These are phyloP conservation scores for Fraxinus latifolia DNA, from an alignment of 305 asterid species.

Conservation along the genomic window DNA sequence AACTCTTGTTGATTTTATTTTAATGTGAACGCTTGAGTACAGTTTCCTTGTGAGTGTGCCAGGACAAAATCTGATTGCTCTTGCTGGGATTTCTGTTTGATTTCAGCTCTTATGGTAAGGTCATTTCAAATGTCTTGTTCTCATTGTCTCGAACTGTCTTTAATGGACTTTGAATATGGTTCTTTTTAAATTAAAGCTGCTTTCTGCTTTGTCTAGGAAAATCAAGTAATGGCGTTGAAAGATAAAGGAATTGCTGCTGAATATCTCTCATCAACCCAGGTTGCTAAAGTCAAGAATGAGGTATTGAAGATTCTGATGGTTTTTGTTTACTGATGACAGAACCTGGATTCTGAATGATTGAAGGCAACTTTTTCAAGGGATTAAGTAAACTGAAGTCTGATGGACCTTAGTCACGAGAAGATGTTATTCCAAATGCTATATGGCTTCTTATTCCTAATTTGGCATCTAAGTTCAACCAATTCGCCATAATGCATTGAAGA, in stretches of 20 bases:
- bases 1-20: constrained; percentile 26
- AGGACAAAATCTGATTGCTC: constrained; percentile 40
- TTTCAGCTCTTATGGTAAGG: constrained; percentile 88
- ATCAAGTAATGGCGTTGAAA: constrained; percentile 83
- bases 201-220: constrained; percentile 54
- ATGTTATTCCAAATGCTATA: neutral
- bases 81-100: constrained; percentile 23
- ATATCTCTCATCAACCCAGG: constrained; percentile 85
- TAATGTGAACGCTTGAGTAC: constrained; percentile 43
- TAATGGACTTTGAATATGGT: constrained; percentile 1
- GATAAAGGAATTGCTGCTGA: constrained; percentile 84
- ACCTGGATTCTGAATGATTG: neutral
- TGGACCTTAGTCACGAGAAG: neutral
- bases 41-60: constrained; percentile 39
- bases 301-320: constrained; percentile 30
- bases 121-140: constrained; percentile 2
- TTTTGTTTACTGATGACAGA: constrained; percentile 6
- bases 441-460: neutral
- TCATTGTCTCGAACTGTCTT: constrained; percentile 1
- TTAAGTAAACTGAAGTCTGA: constrained; percentile 4
- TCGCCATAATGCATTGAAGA: neutral
- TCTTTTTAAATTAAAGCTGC: neutral
- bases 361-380: neutral
- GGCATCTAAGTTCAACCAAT: neutral
- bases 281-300: constrained; percentile 63